Conservation (phyloP, 345 rosid genomes). For the Eucalyptus pauciflora region DNA sequence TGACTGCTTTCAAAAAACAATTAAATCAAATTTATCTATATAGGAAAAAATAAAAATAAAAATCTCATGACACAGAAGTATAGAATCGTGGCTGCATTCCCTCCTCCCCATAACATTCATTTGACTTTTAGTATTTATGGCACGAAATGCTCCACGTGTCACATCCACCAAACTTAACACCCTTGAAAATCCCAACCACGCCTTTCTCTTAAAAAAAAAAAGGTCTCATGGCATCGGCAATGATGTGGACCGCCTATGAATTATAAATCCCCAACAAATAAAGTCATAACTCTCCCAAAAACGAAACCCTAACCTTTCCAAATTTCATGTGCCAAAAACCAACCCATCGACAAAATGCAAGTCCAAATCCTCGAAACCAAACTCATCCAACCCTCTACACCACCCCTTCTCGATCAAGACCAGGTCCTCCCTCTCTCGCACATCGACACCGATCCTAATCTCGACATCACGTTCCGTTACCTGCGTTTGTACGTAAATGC, state of each 20-base stretch:
- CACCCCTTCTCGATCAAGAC: conserved; percentile 27
- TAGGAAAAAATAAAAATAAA: not conserved
- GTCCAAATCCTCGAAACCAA: conserved; percentile 36
- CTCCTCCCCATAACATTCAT: not conserved
- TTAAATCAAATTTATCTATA: not conserved
- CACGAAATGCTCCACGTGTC: not conserved
- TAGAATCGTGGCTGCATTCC: too few relatives aligned
- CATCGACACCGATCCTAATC: conserved; percentile 62
- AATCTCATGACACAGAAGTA: too few relatives aligned
- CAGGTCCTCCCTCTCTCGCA: conserved; percentile 56
- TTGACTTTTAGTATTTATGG: not conserved
- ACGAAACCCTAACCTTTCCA: not conserved
- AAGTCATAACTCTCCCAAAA: not conserved
- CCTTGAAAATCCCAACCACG: not conserved
- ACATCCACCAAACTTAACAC: not conserved
- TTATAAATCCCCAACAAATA: not conserved
- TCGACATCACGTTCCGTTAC: conserved; percentile 64
- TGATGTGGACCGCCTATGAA: not conserved
- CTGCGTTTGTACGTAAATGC: conserved; percentile 41
- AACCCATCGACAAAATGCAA: conserved; percentile 2
- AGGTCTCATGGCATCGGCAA: not conserved
- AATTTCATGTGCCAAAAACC: not conserved
- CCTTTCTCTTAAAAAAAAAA: not conserved
- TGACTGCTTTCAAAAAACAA: not conserved
- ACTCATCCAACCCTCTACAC: conserved; percentile 27